Evolutionary conservation across 257 asterid genomes (phyloP), one percentile per base, ranked within the genome.

Genomic region (Coffea canephora): DNA sequence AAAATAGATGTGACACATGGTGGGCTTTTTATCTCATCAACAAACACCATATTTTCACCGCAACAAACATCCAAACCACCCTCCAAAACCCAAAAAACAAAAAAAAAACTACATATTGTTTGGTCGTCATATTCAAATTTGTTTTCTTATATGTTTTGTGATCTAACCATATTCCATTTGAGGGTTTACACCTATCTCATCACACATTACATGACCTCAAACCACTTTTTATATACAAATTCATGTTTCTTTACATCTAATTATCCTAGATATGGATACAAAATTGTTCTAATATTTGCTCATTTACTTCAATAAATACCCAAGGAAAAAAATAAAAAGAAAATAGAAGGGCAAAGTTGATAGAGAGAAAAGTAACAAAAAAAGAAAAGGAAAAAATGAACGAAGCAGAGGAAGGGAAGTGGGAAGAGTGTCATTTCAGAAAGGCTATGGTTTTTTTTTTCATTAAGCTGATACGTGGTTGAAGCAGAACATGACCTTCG

Each of bases 391-490:
- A 43, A 21, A 43, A 21, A 23, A 3, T n/a, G 55, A 9, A n/a
- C 9, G 36, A 62, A 62, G 36, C 18, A 43, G 25, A 69, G 27
- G 31, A 39, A 59, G 25, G 49, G 52, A 10, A 39, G 6, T 21
- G 25, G 49, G 52, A 10, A 12, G 74, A 76, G 61, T 76, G 79
- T 46, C 73, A 64, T 64, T 76, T 76, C 49, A 76, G 7, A 15
- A 70, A 27, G 7, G 61, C 23, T 14, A 21, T 27, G 75, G 34
- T 39, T 39, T 39, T 39, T 39, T 39, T 39, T 39, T 21, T 8
- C 59, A 45, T 45, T 23, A 71, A 5, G 19, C 11, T 70, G 1
- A 12, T 41, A 12, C 8, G 78, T 18, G 70, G 52, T 13, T 49
- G 49, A 12, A 65, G 46, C 13, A 10, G 68, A 77, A 23, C 36